Percentiles rank a stretch among this genome's conserved stretches.
Evolutionary conservation across 2,329 filamentous ascomycete genomes (phyloP).

Genomic region (Didymella sp.): DNA sequence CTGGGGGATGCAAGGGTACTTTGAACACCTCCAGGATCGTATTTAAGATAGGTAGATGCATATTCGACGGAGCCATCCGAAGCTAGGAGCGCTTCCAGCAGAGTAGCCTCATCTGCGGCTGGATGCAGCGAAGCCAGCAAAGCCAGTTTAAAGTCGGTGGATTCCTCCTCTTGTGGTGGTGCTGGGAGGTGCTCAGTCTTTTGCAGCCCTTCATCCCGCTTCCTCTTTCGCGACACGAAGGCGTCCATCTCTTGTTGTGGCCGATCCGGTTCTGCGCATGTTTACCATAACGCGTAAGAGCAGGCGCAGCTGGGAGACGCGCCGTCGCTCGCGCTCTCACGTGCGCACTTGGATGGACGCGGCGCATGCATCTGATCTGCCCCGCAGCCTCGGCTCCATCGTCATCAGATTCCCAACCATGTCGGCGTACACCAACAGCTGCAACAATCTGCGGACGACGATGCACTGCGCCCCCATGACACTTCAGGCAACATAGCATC

Average conservation of each 20-base stretch:
- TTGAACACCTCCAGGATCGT: conserved; percentile 10
- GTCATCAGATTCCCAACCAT: conserved; percentile 34
- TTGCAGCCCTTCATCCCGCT: conserved; percentile 28
- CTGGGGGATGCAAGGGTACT: conserved; percentile 39
- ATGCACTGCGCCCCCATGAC: conserved; percentile 17
- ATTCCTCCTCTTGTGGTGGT: conserved; percentile 65
- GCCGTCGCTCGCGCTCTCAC: conserved; percentile 30
- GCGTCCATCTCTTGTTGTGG: conserved; percentile 42
- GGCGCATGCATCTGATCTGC: conserved; percentile 26
- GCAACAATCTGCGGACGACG: conserved; percentile 23
- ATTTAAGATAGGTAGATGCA: conserved; percentile 64
- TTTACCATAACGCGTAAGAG: background rate
- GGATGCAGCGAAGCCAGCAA: conserved; percentile 80
- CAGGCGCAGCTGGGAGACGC: conserved; percentile 3
- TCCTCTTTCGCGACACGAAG: conserved; percentile 50
- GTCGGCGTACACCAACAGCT: conserved; percentile 25
- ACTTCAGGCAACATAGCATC: conserved; percentile 26
- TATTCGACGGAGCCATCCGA: conserved; percentile 77
- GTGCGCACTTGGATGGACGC: conserved; percentile 1
- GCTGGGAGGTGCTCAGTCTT: background rate
- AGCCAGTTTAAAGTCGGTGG: conserved; percentile 89
- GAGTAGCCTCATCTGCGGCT: conserved; percentile 64
- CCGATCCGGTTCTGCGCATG: background rate
- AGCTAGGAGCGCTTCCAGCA: conserved; percentile 80
- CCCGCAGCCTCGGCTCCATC: conserved; percentile 33